Conservation (phyloP, 495 filamentous ascomycete species). For the Friedmanniomyces endolithicus region DNA sequence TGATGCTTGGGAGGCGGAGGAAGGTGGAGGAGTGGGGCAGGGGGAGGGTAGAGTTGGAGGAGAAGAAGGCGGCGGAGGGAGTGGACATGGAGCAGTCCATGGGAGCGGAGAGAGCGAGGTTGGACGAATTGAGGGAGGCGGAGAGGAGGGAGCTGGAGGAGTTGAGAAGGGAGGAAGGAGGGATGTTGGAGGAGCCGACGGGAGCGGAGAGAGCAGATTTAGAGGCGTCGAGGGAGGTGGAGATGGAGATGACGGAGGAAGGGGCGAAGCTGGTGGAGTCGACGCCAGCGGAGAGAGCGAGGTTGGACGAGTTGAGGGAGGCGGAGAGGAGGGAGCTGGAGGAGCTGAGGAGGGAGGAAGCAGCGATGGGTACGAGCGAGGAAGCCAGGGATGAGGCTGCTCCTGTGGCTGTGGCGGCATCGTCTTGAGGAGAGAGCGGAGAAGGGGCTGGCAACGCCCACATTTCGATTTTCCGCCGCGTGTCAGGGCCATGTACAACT, state of each 20-base stretch:
- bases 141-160: neutral
- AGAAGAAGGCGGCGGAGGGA: neutral
- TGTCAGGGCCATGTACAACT: no score
- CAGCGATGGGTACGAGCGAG: neutral
- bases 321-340: neutral
- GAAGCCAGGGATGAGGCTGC: no score
- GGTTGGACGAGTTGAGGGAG: neutral
- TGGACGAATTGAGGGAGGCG: neutral
- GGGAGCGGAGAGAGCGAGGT: neutral
- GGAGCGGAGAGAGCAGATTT: neutral
- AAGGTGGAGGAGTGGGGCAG: conserved; percentile 8
- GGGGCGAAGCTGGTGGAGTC: neutral
- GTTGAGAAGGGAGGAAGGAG: neutral
- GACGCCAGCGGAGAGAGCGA: neutral
- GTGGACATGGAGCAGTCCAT: neutral
- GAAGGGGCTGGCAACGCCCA: no score
- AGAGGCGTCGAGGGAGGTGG: neutral
- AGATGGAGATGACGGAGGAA: neutral
- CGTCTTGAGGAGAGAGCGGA: no score
- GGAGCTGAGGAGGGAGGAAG: neutral
- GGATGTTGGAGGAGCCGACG: conserved; percentile 2
- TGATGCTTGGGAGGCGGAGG: conserved; percentile 1
- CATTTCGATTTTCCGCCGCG: no score
- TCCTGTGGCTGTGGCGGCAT: neutral
- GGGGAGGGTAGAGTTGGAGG: neutral